Conservation (phyloP, 2,329 filamentous ascomycete genomes). For the Paracorniculantispora psalliotae region DNA sequence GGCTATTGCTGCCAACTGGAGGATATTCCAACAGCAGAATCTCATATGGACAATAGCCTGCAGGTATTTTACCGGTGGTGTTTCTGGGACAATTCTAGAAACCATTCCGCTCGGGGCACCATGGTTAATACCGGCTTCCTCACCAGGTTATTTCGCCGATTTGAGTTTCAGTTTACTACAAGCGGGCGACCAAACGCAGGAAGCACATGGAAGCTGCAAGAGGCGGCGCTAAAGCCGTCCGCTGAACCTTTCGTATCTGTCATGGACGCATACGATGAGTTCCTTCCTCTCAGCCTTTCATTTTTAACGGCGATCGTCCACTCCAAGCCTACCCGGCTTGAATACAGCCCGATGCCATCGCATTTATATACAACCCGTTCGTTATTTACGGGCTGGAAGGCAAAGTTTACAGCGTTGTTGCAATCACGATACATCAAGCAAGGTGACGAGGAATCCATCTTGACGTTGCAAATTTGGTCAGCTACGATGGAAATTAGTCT, state of each 20-base stretch:
- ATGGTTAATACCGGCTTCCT: not conserved
- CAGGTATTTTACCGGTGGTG: not conserved
- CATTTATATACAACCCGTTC: not conserved
- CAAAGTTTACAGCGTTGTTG: not conserved
- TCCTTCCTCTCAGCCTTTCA: not conserved
- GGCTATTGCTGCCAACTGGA: not conserved
- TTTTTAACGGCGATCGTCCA: not conserved
- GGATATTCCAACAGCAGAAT: not conserved
- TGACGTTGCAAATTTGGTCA: not conserved
- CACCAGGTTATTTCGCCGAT: not conserved
- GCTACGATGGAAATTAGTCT: not conserved
- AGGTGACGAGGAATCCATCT: not conserved
- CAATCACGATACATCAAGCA: not conserved
- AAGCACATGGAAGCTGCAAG: not conserved
- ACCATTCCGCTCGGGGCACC: not conserved
- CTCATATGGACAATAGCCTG: not conserved
- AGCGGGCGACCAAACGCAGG: not conserved
- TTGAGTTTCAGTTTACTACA: not conserved
- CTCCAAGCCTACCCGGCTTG: not conserved
- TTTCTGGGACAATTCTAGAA: not conserved
- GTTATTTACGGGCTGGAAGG: not conserved
- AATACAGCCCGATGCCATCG: not conserved
- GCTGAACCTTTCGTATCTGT: not conserved
- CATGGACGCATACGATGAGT: not conserved
- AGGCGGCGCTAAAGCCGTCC: not conserved